Evolutionary conservation across 768 basidiomycete genomes (phyloP).

Genomic region (Pisolithus marmoratus): DNA sequence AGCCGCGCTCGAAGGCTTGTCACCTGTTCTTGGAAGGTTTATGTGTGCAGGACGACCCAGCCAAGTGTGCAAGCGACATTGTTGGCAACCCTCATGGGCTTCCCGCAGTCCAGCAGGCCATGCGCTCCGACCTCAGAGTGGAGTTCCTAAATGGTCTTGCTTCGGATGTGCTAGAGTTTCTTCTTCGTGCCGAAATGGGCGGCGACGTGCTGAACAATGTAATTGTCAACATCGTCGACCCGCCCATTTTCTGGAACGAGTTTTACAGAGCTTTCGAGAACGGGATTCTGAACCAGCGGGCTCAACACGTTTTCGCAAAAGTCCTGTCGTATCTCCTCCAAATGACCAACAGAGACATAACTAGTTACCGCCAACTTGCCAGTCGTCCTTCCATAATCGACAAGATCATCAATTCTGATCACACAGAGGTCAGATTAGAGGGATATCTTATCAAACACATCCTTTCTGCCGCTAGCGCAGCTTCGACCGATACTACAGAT

Average conservation of each 20-base stretch:
- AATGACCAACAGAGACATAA: conserved; percentile 30
- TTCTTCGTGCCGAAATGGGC: conserved; percentile 36
- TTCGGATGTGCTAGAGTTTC: conserved; percentile 30
- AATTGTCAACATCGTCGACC: conserved; percentile 39
- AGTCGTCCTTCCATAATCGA: conserved; percentile 26
- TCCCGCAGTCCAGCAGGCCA: conserved; percentile 32
- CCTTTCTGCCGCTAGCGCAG: conserved; percentile 21
- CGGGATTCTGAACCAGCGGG: conserved; percentile 27
- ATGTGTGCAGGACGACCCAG: conserved; percentile 33
- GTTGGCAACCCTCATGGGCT: conserved; percentile 33
- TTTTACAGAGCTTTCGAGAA: conserved; percentile 33
- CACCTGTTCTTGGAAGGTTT: conserved; percentile 43
- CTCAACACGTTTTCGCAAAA: conserved; percentile 39
- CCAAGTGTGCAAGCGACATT: conserved; percentile 33
- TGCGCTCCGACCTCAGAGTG: conserved; percentile 34
- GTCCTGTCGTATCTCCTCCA: conserved; percentile 45
- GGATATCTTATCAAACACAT: conserved; percentile 39
- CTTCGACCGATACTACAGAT: conserved; percentile 11
- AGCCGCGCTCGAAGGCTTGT: conserved; percentile 15
- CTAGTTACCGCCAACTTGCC: conserved; percentile 35
- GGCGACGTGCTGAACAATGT: conserved; percentile 39
- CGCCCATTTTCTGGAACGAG: conserved; percentile 45
- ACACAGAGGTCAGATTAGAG: conserved; percentile 20
- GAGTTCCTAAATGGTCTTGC: conserved; percentile 41
- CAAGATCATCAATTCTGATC: conserved; percentile 18